These are phyloP conservation scores for Penicillium sp. DNA, from an alignment of 2,329 filamentous ascomycete species.

Conservation along the genomic window DNA sequence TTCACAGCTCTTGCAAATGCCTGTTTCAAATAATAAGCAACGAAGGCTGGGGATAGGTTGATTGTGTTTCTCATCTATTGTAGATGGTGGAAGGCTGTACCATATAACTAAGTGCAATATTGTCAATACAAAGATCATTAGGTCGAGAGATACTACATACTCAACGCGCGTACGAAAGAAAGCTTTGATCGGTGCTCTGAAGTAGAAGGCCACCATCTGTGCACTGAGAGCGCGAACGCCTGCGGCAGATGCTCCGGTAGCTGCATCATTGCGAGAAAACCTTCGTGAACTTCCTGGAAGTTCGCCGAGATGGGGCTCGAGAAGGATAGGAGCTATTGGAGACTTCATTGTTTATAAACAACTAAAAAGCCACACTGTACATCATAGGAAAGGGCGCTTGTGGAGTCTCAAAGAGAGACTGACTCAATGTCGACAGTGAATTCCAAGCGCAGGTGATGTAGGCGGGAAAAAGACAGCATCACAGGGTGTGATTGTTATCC, in stretches of 20 bases:
- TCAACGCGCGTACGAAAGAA: constrained; percentile 90
- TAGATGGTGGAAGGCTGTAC: constrained; percentile 33
- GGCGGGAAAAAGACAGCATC: neutral
- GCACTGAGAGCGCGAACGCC: constrained; percentile 79
- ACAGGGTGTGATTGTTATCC: neutral
- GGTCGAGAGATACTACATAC: constrained; percentile 52
- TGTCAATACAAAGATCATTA: constrained; percentile 10
- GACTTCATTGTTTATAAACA: neutral
- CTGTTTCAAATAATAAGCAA: constrained; percentile 31
- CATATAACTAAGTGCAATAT: constrained; percentile 47
- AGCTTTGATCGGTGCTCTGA: constrained; percentile 83
- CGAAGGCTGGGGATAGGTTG: constrained; percentile 10
- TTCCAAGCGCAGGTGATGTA: neutral
- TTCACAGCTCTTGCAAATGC: constrained; percentile 64
- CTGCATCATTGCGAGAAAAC: constrained; percentile 57
- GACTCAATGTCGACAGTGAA: neutral
- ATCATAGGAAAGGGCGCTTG: neutral
- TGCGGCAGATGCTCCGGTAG: constrained; percentile 77
- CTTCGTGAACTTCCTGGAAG: constrained; percentile 26
- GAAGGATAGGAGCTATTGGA: constrained; percentile 16
- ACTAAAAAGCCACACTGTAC: neutral
- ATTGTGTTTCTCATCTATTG: neutral
- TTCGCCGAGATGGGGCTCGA: constrained; percentile 18
- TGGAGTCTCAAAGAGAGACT: neutral
- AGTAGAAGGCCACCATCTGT: constrained; percentile 85